A percentile compares a stretch with the other conserved stretches of the same genome.
These are phyloP conservation scores for Capsella rubella DNA, from an alignment of 441 rosid species.

Conservation along the genomic window DNA sequence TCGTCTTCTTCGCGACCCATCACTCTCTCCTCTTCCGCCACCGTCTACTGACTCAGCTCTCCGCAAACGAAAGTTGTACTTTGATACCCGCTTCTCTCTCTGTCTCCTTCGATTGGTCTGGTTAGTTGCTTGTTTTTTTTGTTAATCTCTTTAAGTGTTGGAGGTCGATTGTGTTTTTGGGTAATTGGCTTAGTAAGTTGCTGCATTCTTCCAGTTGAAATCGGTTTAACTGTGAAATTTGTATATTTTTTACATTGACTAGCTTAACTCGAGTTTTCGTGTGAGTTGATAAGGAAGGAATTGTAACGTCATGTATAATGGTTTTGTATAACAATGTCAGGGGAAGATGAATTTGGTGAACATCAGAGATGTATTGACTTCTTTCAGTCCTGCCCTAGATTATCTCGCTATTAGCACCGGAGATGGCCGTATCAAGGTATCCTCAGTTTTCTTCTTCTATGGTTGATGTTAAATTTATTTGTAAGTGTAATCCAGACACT, in stretches of 20 bases:
- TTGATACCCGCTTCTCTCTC: background rate
- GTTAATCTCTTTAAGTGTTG: background rate
- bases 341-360: constrained; percentile 52
- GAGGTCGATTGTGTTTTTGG: constrained; percentile 2
- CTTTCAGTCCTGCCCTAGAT: constrained; percentile 79
- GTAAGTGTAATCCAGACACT: no score
- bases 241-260: background rate
- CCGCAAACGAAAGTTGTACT: background rate
- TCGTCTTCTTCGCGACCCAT: background rate
- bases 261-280: constrained; percentile 11
- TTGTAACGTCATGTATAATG: no score
- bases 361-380: constrained; percentile 71
- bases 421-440: constrained; percentile 89
- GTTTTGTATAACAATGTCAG: constrained; percentile 16
- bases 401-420: constrained; percentile 80
- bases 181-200: background rate
- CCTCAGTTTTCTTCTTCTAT: background rate
- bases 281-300: background rate
- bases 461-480: no score
- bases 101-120: constrained; percentile 18
- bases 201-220: background rate
- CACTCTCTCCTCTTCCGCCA: constrained; percentile 13
- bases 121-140: constrained; percentile 23
- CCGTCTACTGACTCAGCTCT: constrained; percentile 5
- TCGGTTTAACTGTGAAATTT: background rate